Evolutionary conservation across 495 filamentous ascomycete genomes (phyloP).

Genomic region (Daldinia childiae): DNA sequence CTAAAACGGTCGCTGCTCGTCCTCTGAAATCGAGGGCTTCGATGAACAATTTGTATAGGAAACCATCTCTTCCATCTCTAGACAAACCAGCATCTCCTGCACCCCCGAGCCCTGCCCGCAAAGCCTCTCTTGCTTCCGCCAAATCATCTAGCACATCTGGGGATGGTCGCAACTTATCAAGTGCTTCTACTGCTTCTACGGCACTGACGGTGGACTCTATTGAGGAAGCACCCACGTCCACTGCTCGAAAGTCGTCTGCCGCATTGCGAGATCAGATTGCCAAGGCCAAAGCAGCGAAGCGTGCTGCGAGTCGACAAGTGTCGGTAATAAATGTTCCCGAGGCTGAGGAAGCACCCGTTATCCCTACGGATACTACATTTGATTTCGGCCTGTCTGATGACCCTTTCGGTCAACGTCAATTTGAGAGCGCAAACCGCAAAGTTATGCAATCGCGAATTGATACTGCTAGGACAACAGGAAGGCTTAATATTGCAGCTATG

Average conservation of each 20-base stretch:
- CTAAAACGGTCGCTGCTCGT: constrained; percentile 61
- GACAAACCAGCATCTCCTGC: constrained; percentile 49
- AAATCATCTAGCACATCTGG: constrained; percentile 60
- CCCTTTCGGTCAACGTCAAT: constrained; percentile 72
- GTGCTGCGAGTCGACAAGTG: constrained; percentile 61
- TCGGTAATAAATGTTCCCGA: constrained; percentile 44
- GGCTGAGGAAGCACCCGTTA: constrained; percentile 55
- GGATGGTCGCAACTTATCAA: constrained; percentile 54
- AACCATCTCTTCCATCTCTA: constrained; percentile 58
- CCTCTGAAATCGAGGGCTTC: constrained; percentile 65
- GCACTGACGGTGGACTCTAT: constrained; percentile 50
- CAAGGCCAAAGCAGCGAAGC: constrained; percentile 87
- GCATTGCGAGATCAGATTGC: constrained; percentile 91
- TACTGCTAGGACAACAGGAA: constrained; percentile 78
- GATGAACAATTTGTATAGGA: constrained; percentile 63
- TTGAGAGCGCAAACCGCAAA: constrained; percentile 66
- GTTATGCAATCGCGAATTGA: constrained; percentile 80
- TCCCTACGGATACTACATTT: constrained; percentile 61
- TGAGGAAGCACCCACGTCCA: constrained; percentile 45
- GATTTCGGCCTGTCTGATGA: constrained; percentile 66
- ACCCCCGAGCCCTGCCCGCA: constrained; percentile 44
- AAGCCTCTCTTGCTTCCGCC: constrained; percentile 52
- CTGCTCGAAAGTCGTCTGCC: constrained; percentile 72
- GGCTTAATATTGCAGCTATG: constrained; percentile 90
- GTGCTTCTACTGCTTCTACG: constrained; percentile 53